Evolutionary conservation across 371 early-diverging fungal genomes (phyloP).

Genomic region (Neoconidiobolus thromboides): DNA sequence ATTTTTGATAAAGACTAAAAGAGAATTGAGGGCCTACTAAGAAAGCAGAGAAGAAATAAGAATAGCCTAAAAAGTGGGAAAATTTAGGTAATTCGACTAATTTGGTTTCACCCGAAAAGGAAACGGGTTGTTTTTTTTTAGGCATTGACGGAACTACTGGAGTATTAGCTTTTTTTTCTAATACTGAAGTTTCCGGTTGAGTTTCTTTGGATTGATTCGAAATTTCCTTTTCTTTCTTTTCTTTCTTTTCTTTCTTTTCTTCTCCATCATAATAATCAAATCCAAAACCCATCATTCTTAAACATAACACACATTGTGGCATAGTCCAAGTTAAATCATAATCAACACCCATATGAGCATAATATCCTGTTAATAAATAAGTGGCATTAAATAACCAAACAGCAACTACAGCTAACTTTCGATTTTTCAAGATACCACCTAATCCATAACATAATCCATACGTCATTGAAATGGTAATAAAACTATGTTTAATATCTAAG

Average conservation of each 20-base stretch:
- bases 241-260: background rate
- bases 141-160: background rate
- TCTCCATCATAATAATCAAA: conserved; percentile 2
- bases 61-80: conserved; percentile 29
- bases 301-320: conserved; percentile 48
- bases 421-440: conserved; percentile 9
- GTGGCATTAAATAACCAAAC: conserved; percentile 37
- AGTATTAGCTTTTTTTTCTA: background rate
- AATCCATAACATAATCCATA: conserved; percentile 21
- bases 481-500: conserved; percentile 29
- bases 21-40: conserved; percentile 57
- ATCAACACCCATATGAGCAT: conserved; percentile 25
- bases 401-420: conserved; percentile 14
- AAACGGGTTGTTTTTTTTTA: conserved; percentile 1
- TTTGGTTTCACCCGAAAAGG: conserved; percentile 7
- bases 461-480: conserved; percentile 28
- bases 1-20: conserved; percentile 29
- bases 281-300: conserved; percentile 49
- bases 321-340: conserved; percentile 54
- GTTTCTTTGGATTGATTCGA: background rate
- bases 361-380: conserved; percentile 35
- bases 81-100: conserved; percentile 23
- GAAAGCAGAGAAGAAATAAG: conserved; percentile 39
- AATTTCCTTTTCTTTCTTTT: background rate
- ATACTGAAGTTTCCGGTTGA: background rate